Conservation (phyloP, 192 early-diverging fungal species). For the Backusella tarrabulga region DNA sequence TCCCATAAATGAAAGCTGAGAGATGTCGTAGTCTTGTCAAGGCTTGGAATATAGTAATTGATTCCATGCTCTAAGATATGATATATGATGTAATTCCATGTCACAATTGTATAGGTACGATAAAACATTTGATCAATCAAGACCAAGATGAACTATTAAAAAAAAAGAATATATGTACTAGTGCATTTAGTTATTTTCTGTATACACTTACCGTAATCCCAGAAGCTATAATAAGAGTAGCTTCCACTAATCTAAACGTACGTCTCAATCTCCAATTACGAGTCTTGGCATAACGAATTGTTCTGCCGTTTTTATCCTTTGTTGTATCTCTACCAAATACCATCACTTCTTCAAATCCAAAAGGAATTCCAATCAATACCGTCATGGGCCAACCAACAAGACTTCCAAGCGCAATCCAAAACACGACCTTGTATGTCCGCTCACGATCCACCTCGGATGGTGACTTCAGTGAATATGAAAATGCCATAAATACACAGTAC, state of each 20-base stretch:
- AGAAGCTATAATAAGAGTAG: constrained; percentile 25
- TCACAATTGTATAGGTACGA: constrained; percentile 61
- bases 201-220: constrained; percentile 36
- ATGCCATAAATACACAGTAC: constrained; percentile 75
- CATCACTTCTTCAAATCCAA: constrained; percentile 68
- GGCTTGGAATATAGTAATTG: not conserved
- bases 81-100: constrained; percentile 86
- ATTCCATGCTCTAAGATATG: constrained; percentile 75
- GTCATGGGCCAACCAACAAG: constrained; percentile 89
- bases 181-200: not conserved
- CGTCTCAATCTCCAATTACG: constrained; percentile 43
- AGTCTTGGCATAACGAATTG: constrained; percentile 23
- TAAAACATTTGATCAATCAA: constrained; percentile 81
- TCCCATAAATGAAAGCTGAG: constrained; percentile 91
- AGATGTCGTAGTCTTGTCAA: constrained; percentile 64
- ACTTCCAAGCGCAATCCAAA: constrained; percentile 60
- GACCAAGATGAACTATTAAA: constrained; percentile 54
- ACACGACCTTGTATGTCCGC: constrained; percentile 54
- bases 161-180: not conserved
- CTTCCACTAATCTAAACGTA: constrained; percentile 39
- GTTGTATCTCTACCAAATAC: constrained; percentile 44
- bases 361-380: constrained; percentile 71
- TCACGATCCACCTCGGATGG: constrained; percentile 42
- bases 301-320: constrained; percentile 22
- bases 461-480: constrained; percentile 59